Percentiles rank a stretch among this genome's conserved stretches.
Evolutionary conservation across 1,139 yeast species (phyloP).

Genomic region (Debaryomycetaceae sp.): DNA sequence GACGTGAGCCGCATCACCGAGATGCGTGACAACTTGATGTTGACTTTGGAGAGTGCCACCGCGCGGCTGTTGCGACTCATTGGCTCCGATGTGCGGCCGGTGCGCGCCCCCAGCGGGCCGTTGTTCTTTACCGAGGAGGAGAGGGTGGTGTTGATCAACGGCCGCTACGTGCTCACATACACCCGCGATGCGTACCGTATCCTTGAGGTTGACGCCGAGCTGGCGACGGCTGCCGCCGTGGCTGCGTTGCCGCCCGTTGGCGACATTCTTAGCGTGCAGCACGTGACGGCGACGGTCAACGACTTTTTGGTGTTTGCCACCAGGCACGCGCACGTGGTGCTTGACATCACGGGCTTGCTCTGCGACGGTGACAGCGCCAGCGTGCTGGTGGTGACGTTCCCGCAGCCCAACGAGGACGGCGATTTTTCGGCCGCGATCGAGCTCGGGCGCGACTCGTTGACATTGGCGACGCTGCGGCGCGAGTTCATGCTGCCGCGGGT

Average conservation of each 20-base stretch:
- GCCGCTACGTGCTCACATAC: conserved; percentile 2
- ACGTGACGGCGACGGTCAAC: conserved; percentile 15
- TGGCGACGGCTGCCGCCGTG: background rate
- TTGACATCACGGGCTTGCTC: conserved; percentile 28
- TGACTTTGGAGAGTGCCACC: too few species aligned
- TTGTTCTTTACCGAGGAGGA: background rate
- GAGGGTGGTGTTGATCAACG: conserved; percentile 4
- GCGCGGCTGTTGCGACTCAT: too few species aligned
- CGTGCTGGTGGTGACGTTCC: conserved; percentile 1
- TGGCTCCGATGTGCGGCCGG: too few species aligned
- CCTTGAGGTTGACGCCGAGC: conserved; percentile 1
- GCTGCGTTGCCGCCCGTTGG: too few species aligned
- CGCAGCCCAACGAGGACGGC: too few species aligned
- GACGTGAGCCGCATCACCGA: too few species aligned
- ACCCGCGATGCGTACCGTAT: background rate
- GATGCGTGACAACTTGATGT: too few species aligned
- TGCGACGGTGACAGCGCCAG: conserved; percentile 17
- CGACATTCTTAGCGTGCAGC: too few species aligned
- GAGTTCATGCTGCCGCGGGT: too few species aligned
- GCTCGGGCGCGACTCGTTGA: too few species aligned
- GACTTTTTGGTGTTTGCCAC: conserved; percentile 15
- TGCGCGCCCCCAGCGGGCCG: background rate
- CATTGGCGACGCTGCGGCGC: too few species aligned
- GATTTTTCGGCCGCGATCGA: too few species aligned
- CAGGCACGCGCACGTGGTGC: conserved; percentile 13